Evolutionary conservation across 1,139 yeast genomes (phyloP), one percentile per base, ranked within the genome.

Genomic region (Keqinozyma sinolaborantium): DNA sequence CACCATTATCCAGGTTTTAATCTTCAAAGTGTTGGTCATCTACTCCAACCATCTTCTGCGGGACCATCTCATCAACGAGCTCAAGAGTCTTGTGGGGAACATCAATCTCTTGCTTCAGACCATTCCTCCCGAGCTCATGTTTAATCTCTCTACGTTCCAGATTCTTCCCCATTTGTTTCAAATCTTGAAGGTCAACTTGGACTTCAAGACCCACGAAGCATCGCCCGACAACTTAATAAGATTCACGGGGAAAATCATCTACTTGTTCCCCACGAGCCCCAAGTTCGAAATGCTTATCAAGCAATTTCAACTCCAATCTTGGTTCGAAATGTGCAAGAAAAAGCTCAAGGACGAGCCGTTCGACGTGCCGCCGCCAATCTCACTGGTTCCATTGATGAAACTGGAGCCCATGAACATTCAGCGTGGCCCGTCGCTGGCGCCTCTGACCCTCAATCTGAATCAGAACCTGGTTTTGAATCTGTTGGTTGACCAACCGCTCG

Each of bases 151-250:
- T 24, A 63, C 61, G 36, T 60, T 54, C 41, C 66, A 63, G 34
- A 35, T 62, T 16, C 41, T 62, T 14, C 66, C 64, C 19, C 68
- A 63, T 24, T 45, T 64, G 28, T 43, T 64, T 14, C 70, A 63
- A 34, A 39, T 63, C 14, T 42, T 64, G 26, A 60, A 57, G 38
- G 45, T 60, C 10, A 46, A 51, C 14, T 47, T 61, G 14, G 60
- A 56, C 30, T 39, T 51, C 28, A 36, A 37, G 19, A 29, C 40
- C 25, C 25, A 38, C 10, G 32, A 43, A 26, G 43, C 39, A 11
- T n/a, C n/a, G n/a, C n/a, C n/a, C n/a, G n/a, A n/a, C n/a, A n/a
- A n/a, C n/a, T 38, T 44, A 28, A 30, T 42, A 4, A 12, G 29
- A 4, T 43, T 38, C 30, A 42, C 48, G 2, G 38, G 34, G 6